These are phyloP conservation scores for Mallotus repandus DNA, from an alignment of 441 rosid species.

Conservation along the genomic window DNA sequence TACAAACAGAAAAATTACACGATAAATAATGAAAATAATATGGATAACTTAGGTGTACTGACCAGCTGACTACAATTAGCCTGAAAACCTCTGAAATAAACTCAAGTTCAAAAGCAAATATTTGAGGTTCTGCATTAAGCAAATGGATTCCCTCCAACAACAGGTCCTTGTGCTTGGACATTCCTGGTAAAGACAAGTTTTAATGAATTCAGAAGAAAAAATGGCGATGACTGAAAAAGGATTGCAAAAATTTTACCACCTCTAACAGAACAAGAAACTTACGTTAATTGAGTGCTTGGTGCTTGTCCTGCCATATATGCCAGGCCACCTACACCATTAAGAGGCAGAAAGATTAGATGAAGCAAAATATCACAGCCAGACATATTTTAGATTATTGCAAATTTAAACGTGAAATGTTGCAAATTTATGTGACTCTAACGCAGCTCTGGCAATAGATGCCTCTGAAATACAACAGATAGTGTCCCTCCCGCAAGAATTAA, in stretches of 20 bases:
- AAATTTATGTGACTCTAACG: conserved; percentile 13
- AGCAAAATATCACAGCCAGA: no score
- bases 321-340: conserved; percentile 63
- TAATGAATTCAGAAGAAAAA: not conserved
- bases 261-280: conserved; percentile 26
- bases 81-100: conserved; percentile 18
- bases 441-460: not conserved
- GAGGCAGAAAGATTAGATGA: conserved; percentile 5
- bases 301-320: conserved; percentile 59
- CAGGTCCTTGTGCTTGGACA: conserved; percentile 61
- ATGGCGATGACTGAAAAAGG: not conserved
- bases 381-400: no score
- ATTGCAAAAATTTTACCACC: not conserved
- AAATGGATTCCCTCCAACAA: conserved; percentile 83
- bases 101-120: conserved; percentile 15
- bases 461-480: no score
- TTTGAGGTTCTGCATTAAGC: conserved; percentile 38
- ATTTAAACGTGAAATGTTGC: conserved; percentile 15
- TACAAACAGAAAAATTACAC: conserved; percentile 10
- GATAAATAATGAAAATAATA: not conserved
- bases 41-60: not conserved
- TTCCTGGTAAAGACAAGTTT: conserved; percentile 38
- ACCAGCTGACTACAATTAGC: conserved; percentile 5
- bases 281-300: conserved; percentile 37
- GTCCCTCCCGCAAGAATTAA: not conserved